Evolutionary conservation across 2,329 filamentous ascomycete genomes (phyloP).

Genomic region (Pseudocercospora vitis): DNA sequence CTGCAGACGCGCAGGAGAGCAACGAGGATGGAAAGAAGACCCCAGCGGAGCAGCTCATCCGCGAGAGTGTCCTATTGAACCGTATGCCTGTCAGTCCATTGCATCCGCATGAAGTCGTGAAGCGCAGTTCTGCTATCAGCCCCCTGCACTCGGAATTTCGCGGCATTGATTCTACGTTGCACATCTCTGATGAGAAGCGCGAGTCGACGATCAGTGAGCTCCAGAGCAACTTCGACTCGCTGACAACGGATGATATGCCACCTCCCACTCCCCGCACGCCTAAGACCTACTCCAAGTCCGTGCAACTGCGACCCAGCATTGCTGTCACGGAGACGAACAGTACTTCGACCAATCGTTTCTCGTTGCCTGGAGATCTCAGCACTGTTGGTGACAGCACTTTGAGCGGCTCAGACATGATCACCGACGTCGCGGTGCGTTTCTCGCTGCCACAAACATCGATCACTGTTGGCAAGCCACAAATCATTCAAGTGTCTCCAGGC

Average conservation of each 20-base stretch:
- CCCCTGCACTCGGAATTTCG: constrained; percentile 34
- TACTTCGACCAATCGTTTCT: constrained; percentile 33
- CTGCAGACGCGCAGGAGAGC: constrained; percentile 2
- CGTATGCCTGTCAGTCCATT: constrained; percentile 36
- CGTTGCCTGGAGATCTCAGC: constrained; percentile 36
- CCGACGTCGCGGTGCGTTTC: constrained; percentile 42
- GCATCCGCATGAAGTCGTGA: constrained; percentile 31
- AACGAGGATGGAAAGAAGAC: constrained; percentile 17
- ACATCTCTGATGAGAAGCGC: constrained; percentile 16
- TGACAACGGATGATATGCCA: constrained; percentile 26
- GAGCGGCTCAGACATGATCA: constrained; percentile 37
- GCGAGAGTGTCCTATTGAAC: constrained; percentile 16
- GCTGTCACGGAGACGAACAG: constrained; percentile 28
- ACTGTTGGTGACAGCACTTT: constrained; percentile 34
- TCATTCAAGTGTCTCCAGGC: constrained; percentile 35
- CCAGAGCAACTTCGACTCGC: constrained; percentile 9
- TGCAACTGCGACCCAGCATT: constrained; percentile 32
- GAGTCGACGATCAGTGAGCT: constrained; percentile 12
- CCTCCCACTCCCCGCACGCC: constrained; percentile 35
- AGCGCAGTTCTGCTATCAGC: constrained; percentile 37
- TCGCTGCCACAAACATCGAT: constrained; percentile 40
- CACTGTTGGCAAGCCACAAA: constrained; percentile 38
- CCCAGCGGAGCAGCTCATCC: constrained; percentile 10
- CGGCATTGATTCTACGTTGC: constrained; percentile 34
- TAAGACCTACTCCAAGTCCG: constrained; percentile 37